Evolutionary conservation across 1,284 basidiomycete species (phyloP).

Genomic region (Pterula multifida): DNA sequence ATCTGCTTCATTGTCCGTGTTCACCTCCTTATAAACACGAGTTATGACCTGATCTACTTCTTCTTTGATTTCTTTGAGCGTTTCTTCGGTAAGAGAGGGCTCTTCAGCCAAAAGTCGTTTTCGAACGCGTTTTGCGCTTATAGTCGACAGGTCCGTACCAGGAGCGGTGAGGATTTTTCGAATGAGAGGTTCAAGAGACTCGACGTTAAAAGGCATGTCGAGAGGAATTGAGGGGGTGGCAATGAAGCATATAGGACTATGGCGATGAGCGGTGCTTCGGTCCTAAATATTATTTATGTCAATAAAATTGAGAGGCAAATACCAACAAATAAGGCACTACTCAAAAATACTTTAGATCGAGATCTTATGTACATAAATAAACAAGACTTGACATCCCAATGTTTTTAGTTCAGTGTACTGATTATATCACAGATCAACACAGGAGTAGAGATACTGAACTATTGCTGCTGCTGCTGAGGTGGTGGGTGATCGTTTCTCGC

Average conservation of each 20-base stretch:
- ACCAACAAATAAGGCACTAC: background rate
- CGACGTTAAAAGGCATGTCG: slow-evolving; percentile 31
- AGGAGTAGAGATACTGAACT: too few relatives aligned
- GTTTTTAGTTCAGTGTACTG: too few relatives aligned
- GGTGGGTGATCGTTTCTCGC: slow-evolving; percentile 41
- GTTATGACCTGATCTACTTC: slow-evolving; percentile 49
- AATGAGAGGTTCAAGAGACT: slow-evolving; percentile 45
- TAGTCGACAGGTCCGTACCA: slow-evolving; percentile 55
- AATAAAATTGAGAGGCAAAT: too few relatives aligned
- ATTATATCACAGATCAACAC: too few relatives aligned
- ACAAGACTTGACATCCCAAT: too few relatives aligned
- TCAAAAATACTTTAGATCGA: too few relatives aligned
- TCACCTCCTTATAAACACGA: slow-evolving; percentile 48
- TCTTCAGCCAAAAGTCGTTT: slow-evolving; percentile 44
- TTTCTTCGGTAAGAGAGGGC: slow-evolving; percentile 37
- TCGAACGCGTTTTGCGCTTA: slow-evolving; percentile 70
- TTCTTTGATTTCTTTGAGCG: slow-evolving; percentile 44
- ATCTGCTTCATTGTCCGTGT: slow-evolving; percentile 21
- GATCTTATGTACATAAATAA: too few relatives aligned
- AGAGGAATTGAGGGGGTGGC: slow-evolving; percentile 1
- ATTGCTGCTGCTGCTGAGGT: slow-evolving; percentile 26
- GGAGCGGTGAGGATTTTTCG: slow-evolving; percentile 56
- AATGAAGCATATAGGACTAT: background rate
- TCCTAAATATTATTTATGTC: too few relatives aligned
- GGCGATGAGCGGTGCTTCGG: background rate